A percentile compares a stretch with the other conserved stretches of the same genome.
Evolutionary conservation across 108 stramenopile genomes (phyloP).

Genomic region (Bacterosira constricta): DNA sequence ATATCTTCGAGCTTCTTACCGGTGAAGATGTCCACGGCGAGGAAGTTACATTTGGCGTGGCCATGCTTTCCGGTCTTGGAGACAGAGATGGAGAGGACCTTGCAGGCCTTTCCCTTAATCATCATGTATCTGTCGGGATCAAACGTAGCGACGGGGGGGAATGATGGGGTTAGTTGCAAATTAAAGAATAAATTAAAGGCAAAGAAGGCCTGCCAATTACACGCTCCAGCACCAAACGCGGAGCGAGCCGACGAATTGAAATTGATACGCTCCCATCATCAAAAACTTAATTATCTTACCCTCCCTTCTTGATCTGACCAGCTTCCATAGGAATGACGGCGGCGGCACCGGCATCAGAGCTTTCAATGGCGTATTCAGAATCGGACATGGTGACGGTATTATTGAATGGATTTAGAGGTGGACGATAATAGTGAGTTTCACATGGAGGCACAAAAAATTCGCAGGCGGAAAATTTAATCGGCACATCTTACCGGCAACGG

Average conservation of each 20-base stretch:
- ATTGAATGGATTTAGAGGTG: no score
- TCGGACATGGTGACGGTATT: conserved; percentile 91
- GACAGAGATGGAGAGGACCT: conserved; percentile 97
- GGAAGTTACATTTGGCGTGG: conserved; percentile 99
- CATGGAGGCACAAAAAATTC: no score
- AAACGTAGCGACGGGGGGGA: no score
- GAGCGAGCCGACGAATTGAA: conserved; percentile 8
- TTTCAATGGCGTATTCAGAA: conserved; percentile 83
- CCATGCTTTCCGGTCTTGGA: conserved; percentile 99
- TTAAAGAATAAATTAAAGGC: no score
- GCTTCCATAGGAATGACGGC: conserved; percentile 93
- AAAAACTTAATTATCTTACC: conserved; percentile 58
- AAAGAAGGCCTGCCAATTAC: no score
- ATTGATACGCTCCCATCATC: neutral
- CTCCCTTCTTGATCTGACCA: conserved; percentile 95
- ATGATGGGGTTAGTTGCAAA: no score
- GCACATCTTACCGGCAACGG: no score
- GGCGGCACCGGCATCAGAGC: conserved; percentile 91
- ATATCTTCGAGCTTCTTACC: conserved; percentile 99
- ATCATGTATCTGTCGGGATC: conserved; percentile 90
- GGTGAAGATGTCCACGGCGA: conserved; percentile 98
- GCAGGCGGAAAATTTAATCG: no score
- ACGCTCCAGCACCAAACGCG: no score
- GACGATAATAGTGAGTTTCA: no score
- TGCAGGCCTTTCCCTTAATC: conserved; percentile 99